Evolutionary conservation across 2,329 filamentous ascomycete genomes (phyloP), one percentile per base, ranked within the genome.

Genomic region (Pseudocercospora crystallina): DNA sequence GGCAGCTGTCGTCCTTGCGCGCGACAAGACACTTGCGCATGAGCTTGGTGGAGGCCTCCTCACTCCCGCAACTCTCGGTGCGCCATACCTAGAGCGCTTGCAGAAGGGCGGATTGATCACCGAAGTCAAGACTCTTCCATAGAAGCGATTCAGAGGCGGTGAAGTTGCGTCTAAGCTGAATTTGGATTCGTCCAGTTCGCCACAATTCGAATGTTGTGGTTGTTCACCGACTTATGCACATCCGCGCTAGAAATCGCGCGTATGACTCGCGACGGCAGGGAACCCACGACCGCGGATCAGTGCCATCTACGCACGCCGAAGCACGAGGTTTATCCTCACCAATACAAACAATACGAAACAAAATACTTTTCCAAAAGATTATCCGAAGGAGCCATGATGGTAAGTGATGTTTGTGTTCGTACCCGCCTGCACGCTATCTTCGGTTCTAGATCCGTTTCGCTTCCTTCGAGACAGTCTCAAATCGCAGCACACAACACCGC

Each of bases 51-150:
- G 87, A 13, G 87, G 87, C 2, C 72, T 89, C 17, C 81, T 87
- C 55, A 91, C 88, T 1, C 83, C 87, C 0, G 85, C 87, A 0
- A 86, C 81, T 47, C 71, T 91, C 2, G 87, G 87, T 1, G 82
- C 85, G 59, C 72, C 76, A 8, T 86, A 82, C 62, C 73, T 90
- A 52, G 81, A 89, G 62, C 76, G 84, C 11, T 62, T 89, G 35
- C 72, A 80, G 32, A 74, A 76, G 31, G 77, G 74, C 34, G 86
- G 86, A 2, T 79, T 90, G 62, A 80, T 80, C 64, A 75, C 86
- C 38, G 80, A 87, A 61, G 58, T 67, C 5, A 63, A 59, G 39
- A 65, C 60, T 40, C 53, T 69, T 60, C 65, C 65, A 34, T 69
- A 54, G 58, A 26, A 26, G 20, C 20, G 20, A 26, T 26, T 26